A percentile compares a stretch with the other conserved stretches of the same genome.
phyloP scores from a whole-genome alignment of 139 green algal species.

The Micractinium conductrix region DNA sequence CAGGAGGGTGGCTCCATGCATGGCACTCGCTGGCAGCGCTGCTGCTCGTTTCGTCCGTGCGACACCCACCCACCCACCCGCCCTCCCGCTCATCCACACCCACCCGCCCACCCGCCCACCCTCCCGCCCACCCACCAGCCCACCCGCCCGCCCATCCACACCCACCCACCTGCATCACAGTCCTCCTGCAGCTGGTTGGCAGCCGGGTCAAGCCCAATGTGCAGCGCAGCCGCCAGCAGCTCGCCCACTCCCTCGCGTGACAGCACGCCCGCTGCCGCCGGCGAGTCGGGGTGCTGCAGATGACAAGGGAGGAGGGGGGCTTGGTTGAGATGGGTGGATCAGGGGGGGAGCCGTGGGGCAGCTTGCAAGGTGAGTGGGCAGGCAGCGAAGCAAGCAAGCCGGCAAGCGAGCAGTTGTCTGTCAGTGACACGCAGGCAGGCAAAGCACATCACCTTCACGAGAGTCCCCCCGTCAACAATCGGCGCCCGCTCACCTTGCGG shows the following conservation, averaged over 20 bases:
- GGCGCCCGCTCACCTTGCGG: conserved; percentile 7
- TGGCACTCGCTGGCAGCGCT: no score
- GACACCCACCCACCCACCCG: no score
- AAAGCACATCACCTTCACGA: not conserved
- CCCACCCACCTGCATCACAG: not conserved
- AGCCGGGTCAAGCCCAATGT: conserved; percentile 13
- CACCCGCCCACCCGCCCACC: no score
- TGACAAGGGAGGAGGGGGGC: not conserved
- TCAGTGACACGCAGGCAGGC: not conserved
- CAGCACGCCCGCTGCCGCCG: not conserved
- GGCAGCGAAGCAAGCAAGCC: no score
- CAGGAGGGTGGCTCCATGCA: no score
- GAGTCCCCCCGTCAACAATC: no score
- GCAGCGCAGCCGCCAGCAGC: conserved; percentile 23
- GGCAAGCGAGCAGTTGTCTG: no score
- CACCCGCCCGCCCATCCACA: no score
- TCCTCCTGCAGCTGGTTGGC: conserved; percentile 24
- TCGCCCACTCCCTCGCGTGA: not conserved
- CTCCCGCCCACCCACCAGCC: no score
- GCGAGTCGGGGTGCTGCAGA: conserved; percentile 15
- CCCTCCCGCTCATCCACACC: no score
- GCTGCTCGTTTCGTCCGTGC: no score
- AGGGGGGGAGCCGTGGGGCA: not conserved
- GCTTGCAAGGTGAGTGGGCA: no score
- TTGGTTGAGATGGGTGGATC: not conserved